Conservation (phyloP, 768 basidiomycete genomes). For the Pleurotus sapidus region DNA sequence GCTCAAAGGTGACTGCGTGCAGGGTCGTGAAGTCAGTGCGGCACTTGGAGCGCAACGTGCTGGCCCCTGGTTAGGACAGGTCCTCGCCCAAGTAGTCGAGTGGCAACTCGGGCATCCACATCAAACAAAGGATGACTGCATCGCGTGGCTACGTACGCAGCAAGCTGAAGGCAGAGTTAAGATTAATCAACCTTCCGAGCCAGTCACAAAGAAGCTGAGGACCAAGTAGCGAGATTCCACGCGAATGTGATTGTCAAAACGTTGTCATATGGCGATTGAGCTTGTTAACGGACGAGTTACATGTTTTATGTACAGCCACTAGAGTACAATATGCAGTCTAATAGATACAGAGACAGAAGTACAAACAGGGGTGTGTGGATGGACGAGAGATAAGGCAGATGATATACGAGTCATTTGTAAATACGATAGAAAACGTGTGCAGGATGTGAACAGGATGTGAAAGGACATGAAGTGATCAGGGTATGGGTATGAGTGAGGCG, state of each 20-base stretch:
- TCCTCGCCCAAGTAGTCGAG: slow-evolving; percentile 64
- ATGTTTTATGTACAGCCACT: background rate
- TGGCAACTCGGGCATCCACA: slow-evolving; percentile 86
- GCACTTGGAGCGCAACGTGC: slow-evolving; percentile 52
- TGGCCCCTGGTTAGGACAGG: slow-evolving; percentile 68
- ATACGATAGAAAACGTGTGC: background rate
- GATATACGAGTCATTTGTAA: background rate
- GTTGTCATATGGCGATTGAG: too few species aligned
- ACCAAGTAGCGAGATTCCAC: slow-evolving; percentile 23
- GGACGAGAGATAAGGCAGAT: background rate
- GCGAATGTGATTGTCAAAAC: background rate
- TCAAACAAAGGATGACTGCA: slow-evolving; percentile 63
- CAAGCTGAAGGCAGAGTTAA: slow-evolving; percentile 43
- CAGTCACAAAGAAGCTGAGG: slow-evolving; percentile 35
- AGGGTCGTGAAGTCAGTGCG: slow-evolving; percentile 71
- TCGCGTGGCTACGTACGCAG: slow-evolving; percentile 64
- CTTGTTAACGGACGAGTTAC: background rate
- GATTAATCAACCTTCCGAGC: slow-evolving; percentile 23
- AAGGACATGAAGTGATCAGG: too few species aligned
- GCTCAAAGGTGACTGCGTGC: slow-evolving; percentile 1
- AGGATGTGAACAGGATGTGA: background rate
- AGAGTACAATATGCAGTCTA: background rate
- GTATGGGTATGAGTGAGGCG: too few species aligned
- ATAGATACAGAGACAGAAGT: slow-evolving; percentile 5
- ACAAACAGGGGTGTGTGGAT: background rate